These are phyloP conservation scores for Globisporangium splendens DNA, from an alignment of 352 stramenopile genomes.

Conservation along the genomic window DNA sequence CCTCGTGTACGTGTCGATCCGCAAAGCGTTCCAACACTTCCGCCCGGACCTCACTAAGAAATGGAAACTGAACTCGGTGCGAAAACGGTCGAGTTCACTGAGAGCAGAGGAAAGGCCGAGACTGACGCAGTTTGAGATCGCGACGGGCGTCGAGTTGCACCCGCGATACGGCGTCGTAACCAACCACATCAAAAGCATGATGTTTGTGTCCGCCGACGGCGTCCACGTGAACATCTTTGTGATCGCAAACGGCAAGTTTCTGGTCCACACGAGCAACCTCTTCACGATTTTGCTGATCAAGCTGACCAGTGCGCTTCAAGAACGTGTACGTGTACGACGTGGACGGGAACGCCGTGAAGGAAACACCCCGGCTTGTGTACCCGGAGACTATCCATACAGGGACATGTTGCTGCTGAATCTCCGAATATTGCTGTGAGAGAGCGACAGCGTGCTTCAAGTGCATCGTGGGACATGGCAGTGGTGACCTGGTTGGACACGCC, in stretches of 20 bases:
- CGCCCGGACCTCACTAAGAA: not conserved
- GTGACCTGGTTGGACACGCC: too few species aligned
- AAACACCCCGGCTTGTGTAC: not conserved
- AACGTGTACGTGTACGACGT: not conserved
- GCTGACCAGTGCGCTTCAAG: not conserved
- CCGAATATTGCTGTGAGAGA: too few species aligned
- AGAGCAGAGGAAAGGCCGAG: not conserved
- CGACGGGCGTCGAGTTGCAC: conserved; percentile 2
- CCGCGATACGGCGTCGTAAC: conserved; percentile 3
- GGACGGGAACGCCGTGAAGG: not conserved
- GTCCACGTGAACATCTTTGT: conserved; percentile 15
- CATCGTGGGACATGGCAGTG: too few species aligned
- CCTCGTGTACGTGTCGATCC: conserved; percentile 19
- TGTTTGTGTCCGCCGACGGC: conserved; percentile 18
- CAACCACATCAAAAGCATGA: conserved; percentile 12
- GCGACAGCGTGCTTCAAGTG: too few species aligned
- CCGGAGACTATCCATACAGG: not conserved
- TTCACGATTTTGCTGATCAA: conserved; percentile 13
- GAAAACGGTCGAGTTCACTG: not conserved
- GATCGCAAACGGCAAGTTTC: conserved; percentile 13
- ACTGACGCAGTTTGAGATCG: conserved; percentile 8
- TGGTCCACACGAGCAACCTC: conserved; percentile 13
- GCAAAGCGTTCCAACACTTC: conserved; percentile 7
- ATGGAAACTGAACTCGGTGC: not conserved
- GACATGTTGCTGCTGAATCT: not conserved